Conservation (phyloP, 495 filamentous ascomycete genomes). For the Annulohypoxylon nitens region DNA sequence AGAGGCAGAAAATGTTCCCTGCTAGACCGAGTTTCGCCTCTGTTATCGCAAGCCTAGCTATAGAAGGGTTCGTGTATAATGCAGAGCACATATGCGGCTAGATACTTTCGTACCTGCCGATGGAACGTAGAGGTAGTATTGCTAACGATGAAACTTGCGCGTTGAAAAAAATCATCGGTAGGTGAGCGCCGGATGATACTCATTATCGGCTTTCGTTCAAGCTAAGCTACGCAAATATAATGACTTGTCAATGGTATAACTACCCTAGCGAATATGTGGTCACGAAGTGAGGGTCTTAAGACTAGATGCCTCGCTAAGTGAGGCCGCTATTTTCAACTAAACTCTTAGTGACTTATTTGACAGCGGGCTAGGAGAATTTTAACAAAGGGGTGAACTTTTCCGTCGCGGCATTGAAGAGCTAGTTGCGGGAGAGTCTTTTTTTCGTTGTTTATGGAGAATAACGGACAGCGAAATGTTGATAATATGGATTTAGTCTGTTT, state of each 20-base stretch:
- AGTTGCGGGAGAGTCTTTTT: too few species aligned
- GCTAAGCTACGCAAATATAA: neutral
- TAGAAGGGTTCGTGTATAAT: neutral
- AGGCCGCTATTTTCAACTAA: neutral
- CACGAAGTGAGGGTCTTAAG: neutral
- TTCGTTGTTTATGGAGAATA: too few species aligned
- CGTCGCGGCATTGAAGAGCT: neutral
- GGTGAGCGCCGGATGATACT: neutral
- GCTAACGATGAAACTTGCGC: neutral
- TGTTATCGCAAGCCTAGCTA: neutral
- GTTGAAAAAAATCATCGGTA: neutral
- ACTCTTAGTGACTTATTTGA: neutral
- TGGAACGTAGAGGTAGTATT: neutral
- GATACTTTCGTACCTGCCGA: neutral
- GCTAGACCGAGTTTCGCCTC: neutral
- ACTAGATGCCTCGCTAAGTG: neutral
- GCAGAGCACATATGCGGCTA: neutral
- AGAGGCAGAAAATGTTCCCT: neutral
- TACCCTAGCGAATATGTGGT: neutral
- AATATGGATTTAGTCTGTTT: too few species aligned
- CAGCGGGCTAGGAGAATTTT: neutral
- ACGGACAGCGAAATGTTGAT: too few species aligned
- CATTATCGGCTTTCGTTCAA: neutral
- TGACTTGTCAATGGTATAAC: neutral
- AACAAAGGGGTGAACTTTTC: neutral